Percentiles rank a stretch among this genome's conserved stretches.
Evolutionary conservation across 2,329 filamentous ascomycete species (phyloP).

Genomic region (Didymella lethalis): DNA sequence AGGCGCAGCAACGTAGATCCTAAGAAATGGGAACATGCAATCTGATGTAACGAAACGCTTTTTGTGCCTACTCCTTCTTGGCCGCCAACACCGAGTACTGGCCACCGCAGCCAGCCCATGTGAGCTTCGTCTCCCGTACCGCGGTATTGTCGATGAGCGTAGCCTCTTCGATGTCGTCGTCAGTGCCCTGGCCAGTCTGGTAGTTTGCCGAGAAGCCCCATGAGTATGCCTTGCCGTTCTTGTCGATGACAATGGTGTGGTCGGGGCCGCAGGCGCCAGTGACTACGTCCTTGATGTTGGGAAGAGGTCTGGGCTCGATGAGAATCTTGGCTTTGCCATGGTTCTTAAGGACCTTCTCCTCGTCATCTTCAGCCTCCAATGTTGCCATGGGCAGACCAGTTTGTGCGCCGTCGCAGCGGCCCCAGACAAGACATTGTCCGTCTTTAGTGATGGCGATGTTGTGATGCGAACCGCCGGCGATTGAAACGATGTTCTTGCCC

Average conservation of each 20-base stretch:
- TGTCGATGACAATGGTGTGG: slow-evolving; percentile 74
- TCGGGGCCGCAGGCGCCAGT: slow-evolving; percentile 72
- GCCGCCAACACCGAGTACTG: slow-evolving; percentile 75
- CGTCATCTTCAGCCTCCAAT: slow-evolving; percentile 51
- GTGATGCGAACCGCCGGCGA: slow-evolving; percentile 80
- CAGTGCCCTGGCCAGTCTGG: slow-evolving; percentile 78
- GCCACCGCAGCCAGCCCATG: slow-evolving; percentile 84
- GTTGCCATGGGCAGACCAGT: slow-evolving; percentile 52
- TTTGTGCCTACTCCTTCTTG: slow-evolving; percentile 33
- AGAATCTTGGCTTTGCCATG: slow-evolving; percentile 74
- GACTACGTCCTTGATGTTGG: slow-evolving; percentile 64
- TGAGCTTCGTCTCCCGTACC: slow-evolving; percentile 75
- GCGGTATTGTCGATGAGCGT: slow-evolving; percentile 86
- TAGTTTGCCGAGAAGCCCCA: slow-evolving; percentile 86
- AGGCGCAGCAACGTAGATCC: slow-evolving; percentile 12
- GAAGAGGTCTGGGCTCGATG: slow-evolving; percentile 68
- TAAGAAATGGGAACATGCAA: slow-evolving; percentile 22
- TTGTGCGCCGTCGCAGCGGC: slow-evolving; percentile 66
- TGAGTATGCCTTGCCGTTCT: slow-evolving; percentile 73
- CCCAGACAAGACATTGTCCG: slow-evolving; percentile 67
- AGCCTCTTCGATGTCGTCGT: slow-evolving; percentile 80
- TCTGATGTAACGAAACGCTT: slow-evolving; percentile 4
- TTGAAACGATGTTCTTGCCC: slow-evolving; percentile 68
- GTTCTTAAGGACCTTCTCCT: slow-evolving; percentile 57
- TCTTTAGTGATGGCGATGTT: slow-evolving; percentile 65